Base-by-base conservation (phyloP, 164 flowering plant species). In the Kingdonia uniflora region DNA sequence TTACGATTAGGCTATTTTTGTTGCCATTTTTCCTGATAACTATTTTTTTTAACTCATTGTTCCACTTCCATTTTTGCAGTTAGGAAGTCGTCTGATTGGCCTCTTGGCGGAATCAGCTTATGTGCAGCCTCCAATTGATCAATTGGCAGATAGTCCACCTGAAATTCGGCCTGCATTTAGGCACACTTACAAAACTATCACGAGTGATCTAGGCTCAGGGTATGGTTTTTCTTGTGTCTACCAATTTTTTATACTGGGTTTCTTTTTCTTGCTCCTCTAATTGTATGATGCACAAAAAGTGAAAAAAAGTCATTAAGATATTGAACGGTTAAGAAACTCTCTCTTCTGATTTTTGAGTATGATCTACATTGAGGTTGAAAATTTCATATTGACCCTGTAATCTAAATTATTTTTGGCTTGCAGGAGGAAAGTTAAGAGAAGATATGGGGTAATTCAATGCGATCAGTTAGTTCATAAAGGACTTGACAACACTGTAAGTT, bases 151-250 rank as follows among this genome's bases (percentile, higher is more conserved):
- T 33, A 42, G 66, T 47, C 82, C 88, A 47, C 96, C 95, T 38
- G 96, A 87, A 67, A 62, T 91, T 65, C 78, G 95, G 19, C 98
- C 98, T 58, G 98, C 98, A 51, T 91, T 91, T 63, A 71, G 61
- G 61, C 98, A 91, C 61, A 62, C 51, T 42, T 66, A 77, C 46
- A 91, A 72, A 67, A 65, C 71, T 58, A 49, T 75, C 38, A 39
- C 58, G 49, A 79, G 53, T 60, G 76, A 68, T 19, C 55, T 72
- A 23, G 79, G 83, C 91, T 54, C 74, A 20, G 80, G 83, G 94
- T 90, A 64, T 74, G 75, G 16, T 20, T 63, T 4, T 2, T 48
- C 8, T 29, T 29, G 35, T 29, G 40, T 38, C 11, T 13, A 39
- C 22, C 1, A 40, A 22, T 6, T 40, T 53, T 37, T 41, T 40